Evolutionary conservation across 2,329 filamentous ascomycete genomes (phyloP), one percentile per base, ranked within the genome.

Genomic region (Ophiosphaerella korrae): DNA sequence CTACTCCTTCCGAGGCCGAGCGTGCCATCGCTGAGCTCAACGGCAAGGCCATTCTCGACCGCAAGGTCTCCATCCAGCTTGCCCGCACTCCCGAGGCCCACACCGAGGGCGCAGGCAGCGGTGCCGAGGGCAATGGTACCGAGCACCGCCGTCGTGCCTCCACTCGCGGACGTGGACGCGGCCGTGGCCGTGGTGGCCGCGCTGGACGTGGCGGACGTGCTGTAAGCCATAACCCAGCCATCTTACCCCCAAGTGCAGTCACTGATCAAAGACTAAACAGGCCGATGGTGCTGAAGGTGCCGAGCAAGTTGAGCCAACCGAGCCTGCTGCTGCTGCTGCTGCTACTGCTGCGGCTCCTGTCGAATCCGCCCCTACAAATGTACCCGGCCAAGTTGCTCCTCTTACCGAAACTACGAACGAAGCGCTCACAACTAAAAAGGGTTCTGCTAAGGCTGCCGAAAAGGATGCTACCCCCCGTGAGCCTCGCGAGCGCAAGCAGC

Each of bases 11-110:
- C 63, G 94, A 97, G 82, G 94, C 94, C 60, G 90, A 97, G 80
- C 90, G 92, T 77, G 94, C 94, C 73, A 97, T 99, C 70, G 83
- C 85, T 68, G 91, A 96, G 80, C 89, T 99, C 63, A 97, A 94
- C 70, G 93, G 93, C 78, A 92, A 97, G 83, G 92, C 95, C 80
- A 94, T 99, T 70, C 87, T 97, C 53, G 92, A 97, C 79, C 93
- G 94, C 78, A 97, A 97, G 88, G 94, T 97, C 73, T 97, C 92
- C 39, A 94, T 99, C 64, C 94, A 99, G 83, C 88, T 97, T 71
- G 94, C 94, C 72, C 93, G 93, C 81, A 97, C 96, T 84, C 93
- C 93, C 53, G 93, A 97, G 82, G 84, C 89, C 63, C 84, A 88
- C 70, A 87, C 85, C 64, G 89, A 92, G 77, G 90, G 84, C 74